Conservation (phyloP, 2,329 filamentous ascomycete genomes). For the Bimuria novae-zelandiae region DNA sequence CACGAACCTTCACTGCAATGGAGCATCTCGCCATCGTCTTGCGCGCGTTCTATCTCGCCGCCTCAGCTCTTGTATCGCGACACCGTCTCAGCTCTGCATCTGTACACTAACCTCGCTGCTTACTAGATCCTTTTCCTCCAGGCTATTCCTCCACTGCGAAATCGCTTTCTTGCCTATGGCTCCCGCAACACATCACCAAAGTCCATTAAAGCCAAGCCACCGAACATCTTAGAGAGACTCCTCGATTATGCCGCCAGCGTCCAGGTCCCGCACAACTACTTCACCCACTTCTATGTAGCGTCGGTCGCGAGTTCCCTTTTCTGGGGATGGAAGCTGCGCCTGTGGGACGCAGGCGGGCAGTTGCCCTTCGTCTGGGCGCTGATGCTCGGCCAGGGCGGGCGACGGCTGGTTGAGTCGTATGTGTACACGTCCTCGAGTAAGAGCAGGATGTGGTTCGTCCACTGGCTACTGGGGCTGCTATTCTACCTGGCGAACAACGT, state of each 20-base stretch:
- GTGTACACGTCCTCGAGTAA: slow-evolving; percentile 68
- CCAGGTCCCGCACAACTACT: slow-evolving; percentile 85
- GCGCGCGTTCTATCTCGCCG: slow-evolving; percentile 45
- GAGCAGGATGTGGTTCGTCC: slow-evolving; percentile 82
- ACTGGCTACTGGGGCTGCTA: slow-evolving; percentile 77
- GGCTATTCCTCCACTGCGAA: slow-evolving; percentile 55
- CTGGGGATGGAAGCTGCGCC: slow-evolving; percentile 71
- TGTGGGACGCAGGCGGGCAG: slow-evolving; percentile 52
- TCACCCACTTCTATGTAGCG: slow-evolving; percentile 81
- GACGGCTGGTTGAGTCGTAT: slow-evolving; percentile 77
- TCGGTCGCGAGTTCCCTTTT: slow-evolving; percentile 72
- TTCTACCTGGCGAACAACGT: slow-evolving; percentile 79
- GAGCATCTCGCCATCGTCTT: slow-evolving; percentile 15
- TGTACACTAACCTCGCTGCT: slow-evolving; percentile 34
- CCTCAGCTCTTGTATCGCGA: slow-evolving; percentile 46
- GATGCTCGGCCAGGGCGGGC: slow-evolving; percentile 73
- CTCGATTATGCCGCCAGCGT: slow-evolving; percentile 59
- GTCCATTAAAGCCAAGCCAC: slow-evolving; percentile 5
- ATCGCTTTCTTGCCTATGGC: slow-evolving; percentile 65
- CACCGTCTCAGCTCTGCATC: slow-evolving; percentile 29
- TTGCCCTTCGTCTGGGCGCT: slow-evolving; percentile 70
- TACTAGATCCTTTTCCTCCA: slow-evolving; percentile 57
- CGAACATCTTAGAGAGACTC: slow-evolving; percentile 24
- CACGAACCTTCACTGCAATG: neutral
- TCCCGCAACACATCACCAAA: slow-evolving; percentile 51